These are phyloP conservation scores for Saccharum officinarum DNA, from an alignment of 176 grass and related monocot genomes.

Conservation along the genomic window DNA sequence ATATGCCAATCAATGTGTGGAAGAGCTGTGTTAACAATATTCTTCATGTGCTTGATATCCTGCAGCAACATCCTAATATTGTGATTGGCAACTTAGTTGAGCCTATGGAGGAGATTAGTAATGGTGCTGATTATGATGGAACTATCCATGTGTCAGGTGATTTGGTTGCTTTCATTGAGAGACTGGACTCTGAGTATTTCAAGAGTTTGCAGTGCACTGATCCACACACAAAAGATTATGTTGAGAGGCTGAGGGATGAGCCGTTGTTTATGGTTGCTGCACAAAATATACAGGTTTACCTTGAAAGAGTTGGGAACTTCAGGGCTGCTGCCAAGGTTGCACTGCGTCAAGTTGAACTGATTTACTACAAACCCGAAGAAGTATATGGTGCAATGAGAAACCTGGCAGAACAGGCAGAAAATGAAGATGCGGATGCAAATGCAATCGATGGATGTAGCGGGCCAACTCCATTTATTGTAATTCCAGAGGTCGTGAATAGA, in stretches of 20 bases:
- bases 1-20: conserved; percentile 93
- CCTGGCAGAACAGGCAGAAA: conserved; percentile 54
- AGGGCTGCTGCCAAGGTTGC: conserved; percentile 84
- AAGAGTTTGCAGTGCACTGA: conserved; percentile 82
- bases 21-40: conserved; percentile 87
- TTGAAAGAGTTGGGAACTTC: conserved; percentile 67
- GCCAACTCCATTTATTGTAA: conserved; percentile 61
- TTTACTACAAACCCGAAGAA: conserved; percentile 97
- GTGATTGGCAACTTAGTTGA: conserved; percentile 70
- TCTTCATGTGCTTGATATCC: conserved; percentile 85
- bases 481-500: conserved; percentile 80
- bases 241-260: conserved; percentile 89
- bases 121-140: conserved; percentile 66
- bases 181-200: conserved; percentile 85
- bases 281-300: conserved; percentile 86
- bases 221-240: conserved; percentile 86
- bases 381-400: conserved; percentile 94
- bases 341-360: conserved; percentile 71
- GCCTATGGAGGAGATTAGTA: conserved; percentile 67
- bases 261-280: conserved; percentile 83
- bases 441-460: conserved; percentile 42
- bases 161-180: conserved; percentile 86
- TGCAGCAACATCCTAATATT: conserved; percentile 88
- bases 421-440: conserved; percentile 49
- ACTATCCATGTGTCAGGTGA: conserved; percentile 71